Percentiles rank a stretch among this genome's conserved stretches.
Conservation (phyloP, 2,329 filamentous ascomycete species). For the Aspergillus sergii region DNA sequence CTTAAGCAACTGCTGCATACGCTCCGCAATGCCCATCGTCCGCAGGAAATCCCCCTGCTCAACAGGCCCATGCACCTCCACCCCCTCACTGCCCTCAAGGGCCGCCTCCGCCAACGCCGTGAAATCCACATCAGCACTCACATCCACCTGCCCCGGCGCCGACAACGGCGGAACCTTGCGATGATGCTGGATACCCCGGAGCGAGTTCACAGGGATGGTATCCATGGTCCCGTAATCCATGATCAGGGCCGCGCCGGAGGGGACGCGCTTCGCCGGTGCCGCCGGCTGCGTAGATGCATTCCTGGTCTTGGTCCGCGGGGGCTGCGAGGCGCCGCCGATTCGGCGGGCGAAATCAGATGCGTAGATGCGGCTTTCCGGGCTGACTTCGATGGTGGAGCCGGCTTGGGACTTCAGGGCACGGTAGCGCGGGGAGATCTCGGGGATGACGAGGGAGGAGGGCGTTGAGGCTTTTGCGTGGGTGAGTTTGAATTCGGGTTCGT, state of each 20-base stretch:
- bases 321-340: conserved; percentile 69
- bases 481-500: conserved; percentile 82
- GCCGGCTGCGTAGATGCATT: conserved; percentile 27
- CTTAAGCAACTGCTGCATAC: conserved; percentile 68
- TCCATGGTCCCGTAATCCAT: conserved; percentile 87
- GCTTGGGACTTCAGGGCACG: conserved; percentile 68
- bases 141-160: conserved; percentile 78
- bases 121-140: conserved; percentile 94
- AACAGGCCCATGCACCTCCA: conserved; percentile 92
- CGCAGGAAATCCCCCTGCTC: conserved; percentile 80
- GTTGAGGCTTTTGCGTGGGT: conserved; percentile 75
- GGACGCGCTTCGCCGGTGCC: conserved; percentile 57
- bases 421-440: conserved; percentile 79
- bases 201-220: conserved; percentile 81
- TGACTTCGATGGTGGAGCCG: conserved; percentile 81
- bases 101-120: conserved; percentile 81
- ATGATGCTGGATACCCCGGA: conserved; percentile 85
- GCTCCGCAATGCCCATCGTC: conserved; percentile 79
- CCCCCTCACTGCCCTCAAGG: conserved; percentile 70
- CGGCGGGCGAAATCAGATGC: conserved; percentile 78
- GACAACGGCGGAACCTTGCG: conserved; percentile 75
- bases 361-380: conserved; percentile 81
- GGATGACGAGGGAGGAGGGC: conserved; percentile 81
- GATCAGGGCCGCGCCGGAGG: conserved; percentile 87
- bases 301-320: conserved; percentile 22